A percentile compares a stretch with the other conserved stretches of the same genome.
phyloP scores from a whole-genome alignment of 768 basidiomycete species.

The Tulasnella calospora region DNA sequence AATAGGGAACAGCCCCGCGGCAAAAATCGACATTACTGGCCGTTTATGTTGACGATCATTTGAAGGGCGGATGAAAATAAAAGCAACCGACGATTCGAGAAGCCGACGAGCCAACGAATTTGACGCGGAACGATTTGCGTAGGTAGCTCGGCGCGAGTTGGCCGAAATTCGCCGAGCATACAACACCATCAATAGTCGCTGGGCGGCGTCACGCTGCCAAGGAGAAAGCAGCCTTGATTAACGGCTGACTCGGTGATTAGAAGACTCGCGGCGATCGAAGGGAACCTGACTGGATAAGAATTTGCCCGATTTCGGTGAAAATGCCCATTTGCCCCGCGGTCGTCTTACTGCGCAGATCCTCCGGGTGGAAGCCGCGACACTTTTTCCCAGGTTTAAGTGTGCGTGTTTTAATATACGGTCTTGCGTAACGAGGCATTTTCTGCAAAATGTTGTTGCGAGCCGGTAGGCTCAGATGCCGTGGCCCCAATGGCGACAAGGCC shows the following conservation, averaged over 20 bases:
- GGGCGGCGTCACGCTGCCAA: neutral
- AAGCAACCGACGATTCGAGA: neutral
- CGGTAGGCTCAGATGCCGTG: neutral
- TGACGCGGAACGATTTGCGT: neutral
- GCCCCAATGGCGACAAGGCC: neutral
- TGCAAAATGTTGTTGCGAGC: neutral
- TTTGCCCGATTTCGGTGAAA: neutral
- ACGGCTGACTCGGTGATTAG: neutral
- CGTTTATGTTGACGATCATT: neutral
- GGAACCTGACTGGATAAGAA: neutral
- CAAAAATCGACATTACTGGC: neutral
- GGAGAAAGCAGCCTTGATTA: neutral
- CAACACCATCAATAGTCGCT: neutral
- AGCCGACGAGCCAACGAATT: conserved; percentile 6
- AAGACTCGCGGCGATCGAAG: neutral
- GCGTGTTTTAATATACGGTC: neutral
- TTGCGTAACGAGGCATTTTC: neutral
- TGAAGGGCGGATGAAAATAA: neutral
- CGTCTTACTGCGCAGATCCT: neutral
- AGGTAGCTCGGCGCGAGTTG: neutral
- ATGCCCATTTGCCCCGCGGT: neutral
- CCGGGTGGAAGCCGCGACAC: neutral
- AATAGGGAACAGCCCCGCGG: neutral
- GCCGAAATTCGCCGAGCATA: neutral
- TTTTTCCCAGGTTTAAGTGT: neutral